phyloP scores from a whole-genome alignment of 2,329 filamentous ascomycete species.

The Claviceps citrina region DNA sequence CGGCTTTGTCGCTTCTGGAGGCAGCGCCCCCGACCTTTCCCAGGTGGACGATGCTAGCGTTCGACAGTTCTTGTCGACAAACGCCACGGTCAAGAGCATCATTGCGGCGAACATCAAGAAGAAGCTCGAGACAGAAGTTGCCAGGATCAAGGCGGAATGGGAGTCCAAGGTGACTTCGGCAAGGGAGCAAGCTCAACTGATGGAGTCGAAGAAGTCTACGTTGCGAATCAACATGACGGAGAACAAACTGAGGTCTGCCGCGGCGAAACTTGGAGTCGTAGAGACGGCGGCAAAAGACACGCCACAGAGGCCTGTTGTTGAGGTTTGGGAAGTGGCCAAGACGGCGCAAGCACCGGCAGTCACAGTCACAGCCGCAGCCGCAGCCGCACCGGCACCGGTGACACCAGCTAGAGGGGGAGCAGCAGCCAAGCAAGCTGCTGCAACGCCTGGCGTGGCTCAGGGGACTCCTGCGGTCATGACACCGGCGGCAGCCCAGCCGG shows the following conservation, averaged over 20 bases:
- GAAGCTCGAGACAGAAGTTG: constrained; percentile 51
- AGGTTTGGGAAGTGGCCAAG: constrained; percentile 78
- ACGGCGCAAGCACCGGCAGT: constrained; percentile 17
- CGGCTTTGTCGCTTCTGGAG: constrained; percentile 21
- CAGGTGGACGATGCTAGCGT: constrained; percentile 40
- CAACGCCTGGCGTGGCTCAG: constrained; percentile 1
- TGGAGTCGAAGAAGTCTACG: constrained; percentile 60
- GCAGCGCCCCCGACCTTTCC: constrained; percentile 26
- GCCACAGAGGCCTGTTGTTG: constrained; percentile 64
- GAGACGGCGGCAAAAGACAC: constrained; percentile 73
- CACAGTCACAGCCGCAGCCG: too few species aligned
- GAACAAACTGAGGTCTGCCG: constrained; percentile 46
- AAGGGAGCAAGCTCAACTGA: constrained; percentile 48
- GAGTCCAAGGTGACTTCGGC: constrained; percentile 39
- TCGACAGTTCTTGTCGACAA: constrained; percentile 40
- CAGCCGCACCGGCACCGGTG: constrained; percentile 6
- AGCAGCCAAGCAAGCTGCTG: constrained; percentile 10
- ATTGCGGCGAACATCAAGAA: constrained; percentile 50
- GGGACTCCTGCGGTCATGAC: constrained; percentile 2
- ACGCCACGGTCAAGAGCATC: constrained; percentile 42
- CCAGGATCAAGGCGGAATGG: constrained; percentile 40
- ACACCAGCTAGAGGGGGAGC: constrained; percentile 8
- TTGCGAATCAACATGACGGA: constrained; percentile 68
- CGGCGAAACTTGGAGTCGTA: constrained; percentile 63
- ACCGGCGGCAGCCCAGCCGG: background rate